A percentile compares a stretch with the other conserved stretches of the same genome.
phyloP scores from a whole-genome alignment of 805 yeast genomes.

The Suhomyces sp. region DNA sequence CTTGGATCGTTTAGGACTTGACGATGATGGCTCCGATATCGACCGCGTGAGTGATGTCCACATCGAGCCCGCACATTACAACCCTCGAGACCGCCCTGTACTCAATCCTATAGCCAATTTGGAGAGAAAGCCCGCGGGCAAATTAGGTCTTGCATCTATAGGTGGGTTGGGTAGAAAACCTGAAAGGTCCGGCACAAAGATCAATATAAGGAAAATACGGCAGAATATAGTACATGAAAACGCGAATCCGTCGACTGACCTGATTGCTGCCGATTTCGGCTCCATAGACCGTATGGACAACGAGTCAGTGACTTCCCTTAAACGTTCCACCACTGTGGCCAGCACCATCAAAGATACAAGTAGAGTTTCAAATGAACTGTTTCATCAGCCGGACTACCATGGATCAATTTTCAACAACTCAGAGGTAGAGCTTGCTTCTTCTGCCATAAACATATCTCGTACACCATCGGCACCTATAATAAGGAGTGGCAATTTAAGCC shows the following conservation, averaged over 20 bases:
- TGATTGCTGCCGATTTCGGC: constrained; percentile 23
- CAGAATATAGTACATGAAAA: constrained; percentile 15
- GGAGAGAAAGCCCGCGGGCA: not conserved
- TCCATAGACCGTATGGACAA: constrained; percentile 3
- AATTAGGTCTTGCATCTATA: constrained; percentile 2
- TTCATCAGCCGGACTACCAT: not conserved
- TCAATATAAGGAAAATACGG: constrained; percentile 5
- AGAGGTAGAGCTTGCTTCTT: not conserved
- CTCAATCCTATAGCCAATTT: constrained; percentile 1
- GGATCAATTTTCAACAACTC: not conserved
- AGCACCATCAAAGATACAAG: not conserved
- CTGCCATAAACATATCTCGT: not conserved
- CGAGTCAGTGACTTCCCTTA: not conserved
- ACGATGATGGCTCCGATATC: constrained; percentile 10
- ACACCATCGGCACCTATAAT: constrained; percentile 9
- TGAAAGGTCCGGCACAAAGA: not conserved
- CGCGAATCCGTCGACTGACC: constrained; percentile 22
- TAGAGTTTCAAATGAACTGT: not conserved
- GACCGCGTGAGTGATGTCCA: not conserved
- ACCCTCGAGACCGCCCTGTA: not conserved
- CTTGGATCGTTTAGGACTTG: constrained; percentile 27
- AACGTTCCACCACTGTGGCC: constrained; percentile 3
- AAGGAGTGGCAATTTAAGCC: not conserved
- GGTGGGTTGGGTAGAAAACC: not conserved
- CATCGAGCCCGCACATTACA: not conserved